Evolutionary conservation across 164 flowering plant genomes (phyloP), one percentile per base, ranked within the genome.

Genomic region (Umbilicus rupestris): DNA sequence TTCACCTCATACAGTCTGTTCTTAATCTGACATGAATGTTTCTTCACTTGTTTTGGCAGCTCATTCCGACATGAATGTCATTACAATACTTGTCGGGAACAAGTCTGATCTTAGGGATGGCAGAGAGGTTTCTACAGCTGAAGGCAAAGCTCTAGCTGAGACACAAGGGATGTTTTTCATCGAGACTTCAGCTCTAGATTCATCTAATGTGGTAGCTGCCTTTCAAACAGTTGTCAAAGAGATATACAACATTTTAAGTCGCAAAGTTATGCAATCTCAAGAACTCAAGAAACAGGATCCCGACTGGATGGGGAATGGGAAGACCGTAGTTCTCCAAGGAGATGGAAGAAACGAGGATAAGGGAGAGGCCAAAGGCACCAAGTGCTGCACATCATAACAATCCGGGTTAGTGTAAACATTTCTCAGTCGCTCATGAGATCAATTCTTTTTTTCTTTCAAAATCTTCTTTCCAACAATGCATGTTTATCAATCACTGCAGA

Each of bases 1-100:
- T 65, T 0, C n/a, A n/a, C n/a, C n/a, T n/a, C n/a, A n/a, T n/a
- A n/a, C n/a, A n/a, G n/a, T n/a, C n/a, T n/a, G n/a, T n/a, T n/a
- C n/a, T n/a, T n/a, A n/a, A n/a, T 62, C 22, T 46, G 68, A 50
- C 66, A 33, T 72, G 41, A 67, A 39, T 47, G 3, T 22, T 58
- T 20, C 39, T 65, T 46, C 10, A 68, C 66, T 26, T 74, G 10
- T 50, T 28, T 72, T 30, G n/a, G 66, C 89, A 87, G 92, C 85
- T 72, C 89, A 87, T 70, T 87, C 92, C 1, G 86, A 87, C 73
- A 87, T 87, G 92, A 83, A 87, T 65, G 92, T 87, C 35, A 83
- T 87, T 19, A 87, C 92, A 28, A 82, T 87, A 59, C 86, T 87
- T 42, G 80, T 87, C n/a, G 92, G 92, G 24, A 87, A 87, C 82